Evolutionary conservation across 2,329 filamentous ascomycete species (phyloP).

Genomic region (Monosporascus ibericus): DNA sequence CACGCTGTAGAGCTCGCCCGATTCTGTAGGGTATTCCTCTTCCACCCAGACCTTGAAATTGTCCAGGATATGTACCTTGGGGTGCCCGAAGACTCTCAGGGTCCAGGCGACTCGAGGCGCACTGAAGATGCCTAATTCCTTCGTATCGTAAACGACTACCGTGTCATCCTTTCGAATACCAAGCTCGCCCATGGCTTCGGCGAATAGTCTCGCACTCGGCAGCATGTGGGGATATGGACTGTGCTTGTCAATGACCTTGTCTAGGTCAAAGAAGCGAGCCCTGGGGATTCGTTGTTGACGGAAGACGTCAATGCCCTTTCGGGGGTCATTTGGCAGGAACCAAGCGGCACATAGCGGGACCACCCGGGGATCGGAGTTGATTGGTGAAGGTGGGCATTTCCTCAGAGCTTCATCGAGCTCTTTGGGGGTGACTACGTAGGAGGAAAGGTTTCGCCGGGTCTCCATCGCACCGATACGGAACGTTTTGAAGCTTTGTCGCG

Average conservation of each 20-base stretch:
- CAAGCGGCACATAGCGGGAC: conserved; percentile 89
- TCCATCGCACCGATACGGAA: conserved; percentile 29
- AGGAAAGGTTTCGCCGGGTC: conserved; percentile 56
- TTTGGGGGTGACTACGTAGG: conserved; percentile 79
- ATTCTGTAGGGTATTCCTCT: conserved; percentile 73
- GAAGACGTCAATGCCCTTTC: conserved; percentile 76
- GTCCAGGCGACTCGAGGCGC: conserved; percentile 95
- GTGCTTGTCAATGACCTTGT: conserved; percentile 79
- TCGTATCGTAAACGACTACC: conserved; percentile 89
- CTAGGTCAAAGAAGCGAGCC: conserved; percentile 93
- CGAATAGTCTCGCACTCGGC: conserved; percentile 73
- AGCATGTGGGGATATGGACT: conserved; percentile 97
- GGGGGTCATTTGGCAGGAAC: conserved; percentile 91
- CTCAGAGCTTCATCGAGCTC: conserved; percentile 77
- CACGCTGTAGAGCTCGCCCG: conserved; percentile 64
- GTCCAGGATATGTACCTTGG: conserved; percentile 82
- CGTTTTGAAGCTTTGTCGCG: conserved; percentile 28
- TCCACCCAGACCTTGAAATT: conserved; percentile 95
- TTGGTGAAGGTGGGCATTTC: conserved; percentile 71
- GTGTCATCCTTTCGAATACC: conserved; percentile 84
- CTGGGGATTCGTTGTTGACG: conserved; percentile 77
- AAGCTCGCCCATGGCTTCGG: conserved; percentile 79
- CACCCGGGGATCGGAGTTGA: conserved; percentile 75
- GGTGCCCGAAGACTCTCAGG: conserved; percentile 81
- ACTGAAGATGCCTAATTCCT: conserved; percentile 88